Percentiles rank a stretch among this genome's conserved stretches.
phyloP scores from a whole-genome alignment of 768 basidiomycete species.

The Boletus rubroflammeus region DNA sequence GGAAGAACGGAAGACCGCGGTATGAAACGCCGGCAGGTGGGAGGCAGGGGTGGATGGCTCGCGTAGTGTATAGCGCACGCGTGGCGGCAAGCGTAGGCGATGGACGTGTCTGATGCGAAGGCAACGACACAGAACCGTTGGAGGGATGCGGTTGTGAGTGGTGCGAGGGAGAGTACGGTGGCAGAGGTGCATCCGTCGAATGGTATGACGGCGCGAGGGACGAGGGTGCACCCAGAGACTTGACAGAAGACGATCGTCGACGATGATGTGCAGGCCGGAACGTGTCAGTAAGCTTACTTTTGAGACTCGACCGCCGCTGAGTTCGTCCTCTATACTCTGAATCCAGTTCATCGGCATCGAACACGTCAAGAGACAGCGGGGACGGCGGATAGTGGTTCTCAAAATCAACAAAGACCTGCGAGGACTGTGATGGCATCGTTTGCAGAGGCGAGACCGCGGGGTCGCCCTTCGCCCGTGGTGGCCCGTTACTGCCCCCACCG shows the following conservation, averaged over 20 bases:
- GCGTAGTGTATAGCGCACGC: conserved; percentile 60
- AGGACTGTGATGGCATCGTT: conserved; percentile 22
- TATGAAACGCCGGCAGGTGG: conserved; percentile 65
- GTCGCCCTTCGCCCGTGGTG: conserved; percentile 51
- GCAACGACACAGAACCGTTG: conserved; percentile 12
- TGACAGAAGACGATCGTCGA: conserved; percentile 33
- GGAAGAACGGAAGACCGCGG: conserved; percentile 75
- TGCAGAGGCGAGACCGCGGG: conserved; percentile 33
- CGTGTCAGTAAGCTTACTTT: conserved; percentile 32
- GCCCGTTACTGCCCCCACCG: conserved; percentile 10
- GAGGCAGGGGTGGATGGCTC: conserved; percentile 63
- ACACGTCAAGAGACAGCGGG: conserved; percentile 21
- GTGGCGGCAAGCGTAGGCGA: conserved; percentile 27
- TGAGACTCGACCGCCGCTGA: conserved; percentile 30
- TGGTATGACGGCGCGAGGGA: conserved; percentile 22
- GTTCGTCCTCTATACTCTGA: conserved; percentile 25
- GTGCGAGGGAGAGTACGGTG: conserved; percentile 23
- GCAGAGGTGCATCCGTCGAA: conserved; percentile 20
- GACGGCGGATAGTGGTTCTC: conserved; percentile 28
- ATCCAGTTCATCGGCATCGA: conserved; percentile 26
- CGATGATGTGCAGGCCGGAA: conserved; percentile 32
- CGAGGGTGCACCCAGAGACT: conserved; percentile 32
- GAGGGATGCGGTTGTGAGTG: conserved; percentile 8
- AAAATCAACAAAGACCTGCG: conserved; percentile 27
- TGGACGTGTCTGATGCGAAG: conserved; percentile 18